Evolutionary conservation across 371 early-diverging fungal genomes (phyloP), one percentile per base, ranked within the genome.

Genomic region (Rhizopus sp.): DNA sequence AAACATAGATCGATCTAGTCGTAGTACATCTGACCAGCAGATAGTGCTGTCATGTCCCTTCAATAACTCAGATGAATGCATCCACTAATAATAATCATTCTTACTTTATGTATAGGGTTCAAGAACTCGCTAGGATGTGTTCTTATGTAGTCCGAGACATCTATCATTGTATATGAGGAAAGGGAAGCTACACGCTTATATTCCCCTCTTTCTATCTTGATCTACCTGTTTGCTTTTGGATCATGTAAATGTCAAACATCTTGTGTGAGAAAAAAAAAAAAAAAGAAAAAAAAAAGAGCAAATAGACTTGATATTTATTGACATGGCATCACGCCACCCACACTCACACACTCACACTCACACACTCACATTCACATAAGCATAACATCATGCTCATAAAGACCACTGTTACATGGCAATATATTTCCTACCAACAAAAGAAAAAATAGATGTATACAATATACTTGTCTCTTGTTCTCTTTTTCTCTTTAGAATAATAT

Each of bases 111-210:
- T 32, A 48, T 55, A 23, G 63, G 53, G 13, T 53, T 47, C 12
- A 62, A 40, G 35, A 62, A 62, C 29, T 63, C 58, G 35, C 41
- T 23, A n/a, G 50, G 23, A 42, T 63, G 48, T 44, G 58, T 53
- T 35, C 48, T 32, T 7, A 62, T 62, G 48, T 62, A 62, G 23
- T 53, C 62, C 46, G 46, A 39, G 7, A 55, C 60, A 46, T 46
- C 46, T 46, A 29, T n/a, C 30, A 12, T 46, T 46, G 7, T 0
- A 29, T 23, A 23, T 23, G 23, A 23, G 23, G 23, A 23, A 23
- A 23, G 23, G 23, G 23, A 23, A 23, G 23, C 23, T 23, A 23
- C 23, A 23, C 2, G 23, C 23, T 23, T 23, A 23, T 23, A 23
- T 23, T 2, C 23, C 23, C 23, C 23, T 23, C 23, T 23, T 8